A percentile compares a stretch with the other conserved stretches of the same genome.
Evolutionary conservation across 306 rosid species (phyloP).

Genomic region (Carpinus viminea): DNA sequence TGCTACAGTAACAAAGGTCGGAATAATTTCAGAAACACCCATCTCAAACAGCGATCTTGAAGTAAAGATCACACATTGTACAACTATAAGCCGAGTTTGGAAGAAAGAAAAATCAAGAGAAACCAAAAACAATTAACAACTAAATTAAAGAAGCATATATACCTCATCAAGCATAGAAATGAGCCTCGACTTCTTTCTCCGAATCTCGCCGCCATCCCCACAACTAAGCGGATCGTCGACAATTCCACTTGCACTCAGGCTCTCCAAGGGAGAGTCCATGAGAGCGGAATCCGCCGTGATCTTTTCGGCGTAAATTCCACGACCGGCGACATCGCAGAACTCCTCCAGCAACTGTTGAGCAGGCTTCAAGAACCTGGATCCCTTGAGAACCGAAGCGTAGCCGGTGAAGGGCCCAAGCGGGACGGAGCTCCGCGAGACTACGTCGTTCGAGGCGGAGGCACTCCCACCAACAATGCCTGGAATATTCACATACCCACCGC

Average conservation of each 20-base stretch:
- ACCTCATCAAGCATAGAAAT: conserved; percentile 87
- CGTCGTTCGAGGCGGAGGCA: conserved; percentile 29
- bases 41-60: conserved; percentile 21
- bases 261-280: conserved; percentile 44
- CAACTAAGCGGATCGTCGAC: conserved; percentile 35
- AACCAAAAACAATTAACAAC: background rate
- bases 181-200: conserved; percentile 57
- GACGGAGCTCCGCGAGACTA: conserved; percentile 33
- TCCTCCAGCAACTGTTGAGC: conserved; percentile 77
- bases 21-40: conserved; percentile 10
- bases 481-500: conserved; percentile 27
- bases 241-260: conserved; percentile 22
- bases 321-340: conserved; percentile 46
- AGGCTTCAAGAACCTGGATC: conserved; percentile 72
- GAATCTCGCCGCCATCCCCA: conserved; percentile 38
- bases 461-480: conserved; percentile 35
- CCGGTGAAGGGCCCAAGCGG: conserved; percentile 75
- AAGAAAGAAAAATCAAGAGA: no score
- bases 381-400: conserved; percentile 66
- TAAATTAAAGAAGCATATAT: background rate
- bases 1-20: conserved; percentile 6
- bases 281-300: conserved; percentile 40
- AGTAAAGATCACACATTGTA: background rate
- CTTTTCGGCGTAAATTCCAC: conserved; percentile 37
- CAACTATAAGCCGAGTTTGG: background rate